Evolutionary conservation across 306 rosid genomes (phyloP).

Genomic region (Medicago arabica): DNA sequence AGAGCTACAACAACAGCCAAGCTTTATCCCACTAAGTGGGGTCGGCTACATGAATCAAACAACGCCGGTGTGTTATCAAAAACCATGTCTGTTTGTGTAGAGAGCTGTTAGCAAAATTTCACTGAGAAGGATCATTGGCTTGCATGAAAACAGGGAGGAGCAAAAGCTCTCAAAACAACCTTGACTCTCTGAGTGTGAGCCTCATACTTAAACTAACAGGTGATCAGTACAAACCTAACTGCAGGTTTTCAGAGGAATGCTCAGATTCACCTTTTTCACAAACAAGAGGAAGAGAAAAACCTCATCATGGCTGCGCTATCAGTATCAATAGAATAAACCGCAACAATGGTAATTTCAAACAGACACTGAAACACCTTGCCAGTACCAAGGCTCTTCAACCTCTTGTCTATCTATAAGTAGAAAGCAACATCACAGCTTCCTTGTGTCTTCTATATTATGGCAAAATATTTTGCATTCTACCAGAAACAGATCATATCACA

Average conservation of each 20-base stretch:
- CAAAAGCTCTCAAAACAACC: constrained; percentile 4
- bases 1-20: no score
- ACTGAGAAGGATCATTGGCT: background rate
- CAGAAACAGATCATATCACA: background rate
- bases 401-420: constrained; percentile 20
- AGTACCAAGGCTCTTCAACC: constrained; percentile 32
- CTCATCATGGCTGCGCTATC: constrained; percentile 34
- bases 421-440: constrained; percentile 37
- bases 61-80: no score
- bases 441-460: background rate
- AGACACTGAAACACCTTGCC: constrained; percentile 38
- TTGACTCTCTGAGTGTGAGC: constrained; percentile 34
- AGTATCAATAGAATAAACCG: constrained; percentile 22
- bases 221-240: no score
- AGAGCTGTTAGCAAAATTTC: background rate
- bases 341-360: constrained; percentile 5
- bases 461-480: background rate
- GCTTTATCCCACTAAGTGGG: no score
- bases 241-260: constrained; percentile 14
- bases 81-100: background rate
- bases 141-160: background rate
- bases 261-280: constrained; percentile 40
- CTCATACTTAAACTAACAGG: constrained; percentile 37
- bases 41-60: no score
- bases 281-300: constrained; percentile 18